Base-by-base conservation (phyloP, 345 rosid genomes). In the Melaleuca quinquenervia region DNA sequence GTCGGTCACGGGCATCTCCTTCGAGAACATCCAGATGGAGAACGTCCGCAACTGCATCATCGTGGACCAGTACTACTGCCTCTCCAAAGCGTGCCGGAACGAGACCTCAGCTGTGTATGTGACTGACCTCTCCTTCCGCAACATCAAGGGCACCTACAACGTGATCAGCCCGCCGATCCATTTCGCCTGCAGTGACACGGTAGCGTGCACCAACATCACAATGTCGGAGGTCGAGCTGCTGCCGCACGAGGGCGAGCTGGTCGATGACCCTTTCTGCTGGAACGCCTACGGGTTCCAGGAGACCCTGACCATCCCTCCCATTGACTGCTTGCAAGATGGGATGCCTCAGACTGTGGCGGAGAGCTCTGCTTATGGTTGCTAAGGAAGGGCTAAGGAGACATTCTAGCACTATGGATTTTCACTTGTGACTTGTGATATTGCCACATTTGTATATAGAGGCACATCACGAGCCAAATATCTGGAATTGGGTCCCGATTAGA, bases 261-360 rank as follows among this genome's bases (percentile, higher is more conserved):
- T 96, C 1, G 99, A 96, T 14, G 98, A 97, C 83, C 99, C 99
- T 0, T 97, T 96, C 87, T 97, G 99, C 52, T 97, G 99, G 99
- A 97, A 97, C 60, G 98, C 99, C 51, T 97, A 94, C 54, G 99
- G 99, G 55, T 90, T 84, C 50, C 93, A 97, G 84, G 98, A 95
- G 89, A 96, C 99, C 3, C 75, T 87, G 32, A 97, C 95, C 22
- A 94, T 96, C 7, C 99, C 99, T 11, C 99, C 98, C 2, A 89
- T 97, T 10, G 90, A 93, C 86, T 97, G 98, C 87, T 89, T 97
- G 62, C 91, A 64, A 22, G 96, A 96, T 7, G 99, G 99, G n/a
- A 62, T 90, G 87, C 98, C 99, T n/a, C 88, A 92, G 83, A 89
- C 84, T 1, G 84, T 84, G 48, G 82, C 54, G 2, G 93, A 92